Evolutionary conservation across 495 filamentous ascomycete species (phyloP), one percentile per base, ranked within the genome.

Genomic region (Opeltia flavorubescens): DNA sequence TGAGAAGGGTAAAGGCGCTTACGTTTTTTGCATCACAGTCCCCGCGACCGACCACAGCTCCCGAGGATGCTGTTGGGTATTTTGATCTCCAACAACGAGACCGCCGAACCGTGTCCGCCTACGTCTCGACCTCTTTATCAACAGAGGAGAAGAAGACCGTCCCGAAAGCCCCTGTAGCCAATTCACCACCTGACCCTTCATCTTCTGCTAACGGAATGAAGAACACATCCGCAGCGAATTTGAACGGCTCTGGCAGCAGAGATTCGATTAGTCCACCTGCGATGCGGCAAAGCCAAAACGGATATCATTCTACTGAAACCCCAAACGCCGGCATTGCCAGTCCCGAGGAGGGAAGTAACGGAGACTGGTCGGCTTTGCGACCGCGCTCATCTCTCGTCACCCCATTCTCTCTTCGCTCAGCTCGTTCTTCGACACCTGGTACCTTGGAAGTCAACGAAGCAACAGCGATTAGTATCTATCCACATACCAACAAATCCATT

Each of bases 401-500:
- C 1, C 65, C 64, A 6, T 60, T 62, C 44, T 75, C 71, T 13
- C 62, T 75, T 34, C 65, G 66, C 5, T 73, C 55, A 12, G 44
- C 45, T 18, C 44, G 44, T 25, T 58, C 71, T 1, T 69, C 65
- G 12, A 73, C 69, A 5, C 70, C 70, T 0, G 70, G 70, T 1
- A 64, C 66, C 0, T 53, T 74, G n/a, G 71, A 75, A 46, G 67
- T 75, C 35, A 67, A 77, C 38, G 86, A 95, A 64, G 88, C 87
- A 11, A 80, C 78, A 49, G 84, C 84, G 15, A 78, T 95, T 38
- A 80, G 76, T 48, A 80, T 94, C 28, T 91, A 81, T 57, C 79
- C 86, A 2, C 88, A 95, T 59, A 85, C 87, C 58, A 95, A 94
- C 51, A 78, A 80, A 49, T 89, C 85, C 2, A 67, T 86, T 9